Conservation (phyloP, 1,139 yeast species). For the Geotrichum klebahnii region DNA sequence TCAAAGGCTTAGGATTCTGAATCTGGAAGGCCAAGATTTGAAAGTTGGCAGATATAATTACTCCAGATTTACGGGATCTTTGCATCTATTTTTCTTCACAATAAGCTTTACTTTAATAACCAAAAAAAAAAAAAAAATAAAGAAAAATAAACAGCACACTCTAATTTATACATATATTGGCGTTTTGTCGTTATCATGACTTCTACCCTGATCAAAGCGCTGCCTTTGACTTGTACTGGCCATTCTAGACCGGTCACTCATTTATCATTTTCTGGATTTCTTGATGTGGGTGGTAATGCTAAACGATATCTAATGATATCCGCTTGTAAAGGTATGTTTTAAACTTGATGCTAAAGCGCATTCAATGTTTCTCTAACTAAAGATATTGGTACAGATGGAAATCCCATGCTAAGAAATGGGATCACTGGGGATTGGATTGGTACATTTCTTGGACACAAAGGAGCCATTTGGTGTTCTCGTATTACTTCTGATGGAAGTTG, state of each 20-base stretch:
- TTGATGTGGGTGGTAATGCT: slow-evolving; percentile 16
- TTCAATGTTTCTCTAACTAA: background rate
- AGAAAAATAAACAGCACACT: too few relatives aligned
- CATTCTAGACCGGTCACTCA: slow-evolving; percentile 43
- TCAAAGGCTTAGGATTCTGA: too few relatives aligned
- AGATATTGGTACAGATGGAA: slow-evolving; percentile 38
- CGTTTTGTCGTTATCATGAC: background rate
- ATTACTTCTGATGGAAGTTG: slow-evolving; percentile 31
- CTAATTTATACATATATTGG: background rate
- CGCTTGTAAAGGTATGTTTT: slow-evolving; percentile 37
- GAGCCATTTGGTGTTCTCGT: slow-evolving; percentile 41
- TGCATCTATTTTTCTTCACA: too few relatives aligned
- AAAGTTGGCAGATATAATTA: too few relatives aligned
- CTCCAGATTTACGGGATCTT: too few relatives aligned
- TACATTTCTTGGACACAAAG: slow-evolving; percentile 41
- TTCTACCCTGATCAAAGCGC: slow-evolving; percentile 29
- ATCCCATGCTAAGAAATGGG: slow-evolving; percentile 41
- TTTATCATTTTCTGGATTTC: slow-evolving; percentile 34
- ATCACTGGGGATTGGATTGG: slow-evolving; percentile 44
- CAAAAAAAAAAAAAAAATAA: background rate
- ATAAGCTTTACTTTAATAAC: too few relatives aligned
- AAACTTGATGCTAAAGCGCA: background rate
- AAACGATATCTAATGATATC: slow-evolving; percentile 33
- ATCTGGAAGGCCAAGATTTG: too few relatives aligned
- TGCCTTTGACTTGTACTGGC: slow-evolving; percentile 41